Percentiles rank a stretch among this genome's conserved stretches.
Evolutionary conservation across 441 rosid species (phyloP).

Genomic region (Erysimum cheiri): DNA sequence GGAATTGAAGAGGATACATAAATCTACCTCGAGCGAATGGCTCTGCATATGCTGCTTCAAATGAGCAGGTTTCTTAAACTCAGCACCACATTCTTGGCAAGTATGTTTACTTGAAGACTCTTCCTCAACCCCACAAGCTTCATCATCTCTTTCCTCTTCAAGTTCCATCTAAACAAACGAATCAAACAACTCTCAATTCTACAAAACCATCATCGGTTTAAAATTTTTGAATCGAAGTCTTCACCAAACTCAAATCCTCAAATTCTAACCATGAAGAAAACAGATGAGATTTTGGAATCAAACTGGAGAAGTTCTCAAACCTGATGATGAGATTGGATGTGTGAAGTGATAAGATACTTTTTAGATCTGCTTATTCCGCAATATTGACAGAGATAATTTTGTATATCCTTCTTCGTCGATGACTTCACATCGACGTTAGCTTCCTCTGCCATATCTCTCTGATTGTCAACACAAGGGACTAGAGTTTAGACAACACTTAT

Average conservation of each 20-base stretch:
- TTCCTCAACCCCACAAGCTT: slow-evolving; percentile 37
- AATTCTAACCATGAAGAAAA: neutral
- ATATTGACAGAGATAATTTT: slow-evolving; percentile 70
- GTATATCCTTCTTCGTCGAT: slow-evolving; percentile 56
- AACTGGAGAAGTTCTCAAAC: slow-evolving; percentile 37
- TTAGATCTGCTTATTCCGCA: slow-evolving; percentile 91
- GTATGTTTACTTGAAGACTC: slow-evolving; percentile 40
- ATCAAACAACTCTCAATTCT: neutral
- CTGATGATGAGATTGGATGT: slow-evolving; percentile 61
- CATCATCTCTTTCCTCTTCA: slow-evolving; percentile 45
- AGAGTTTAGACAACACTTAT: no score
- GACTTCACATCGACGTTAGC: slow-evolving; percentile 19
- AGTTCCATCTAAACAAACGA: slow-evolving; percentile 55
- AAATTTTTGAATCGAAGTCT: no score
- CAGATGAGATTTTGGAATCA: neutral
- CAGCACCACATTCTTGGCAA: slow-evolving; percentile 71
- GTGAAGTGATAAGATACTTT: slow-evolving; percentile 68
- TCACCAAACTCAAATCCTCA: neutral
- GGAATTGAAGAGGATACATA: neutral
- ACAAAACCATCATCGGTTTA: neutral
- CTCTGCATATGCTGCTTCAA: slow-evolving; percentile 82
- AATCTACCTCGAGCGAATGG: slow-evolving; percentile 74
- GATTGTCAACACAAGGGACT: neutral
- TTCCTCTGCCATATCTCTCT: slow-evolving; percentile 39
- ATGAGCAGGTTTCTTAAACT: slow-evolving; percentile 79